phyloP scores from a whole-genome alignment of 352 stramenopile species.

The Elongisporangium senticosum region DNA sequence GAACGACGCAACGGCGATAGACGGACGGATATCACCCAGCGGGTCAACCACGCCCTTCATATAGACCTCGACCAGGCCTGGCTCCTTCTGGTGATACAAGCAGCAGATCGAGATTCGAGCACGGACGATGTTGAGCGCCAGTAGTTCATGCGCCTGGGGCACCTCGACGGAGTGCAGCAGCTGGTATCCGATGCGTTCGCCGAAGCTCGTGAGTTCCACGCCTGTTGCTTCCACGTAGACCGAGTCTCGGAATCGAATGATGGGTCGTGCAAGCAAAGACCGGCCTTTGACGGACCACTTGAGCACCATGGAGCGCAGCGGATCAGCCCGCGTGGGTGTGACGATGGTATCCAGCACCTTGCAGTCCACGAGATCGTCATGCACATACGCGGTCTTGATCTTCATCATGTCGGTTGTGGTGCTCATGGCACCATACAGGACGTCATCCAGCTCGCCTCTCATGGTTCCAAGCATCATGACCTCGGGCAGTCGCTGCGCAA shows the following conservation, averaged over 20 bases:
- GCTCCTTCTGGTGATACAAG: conserved; percentile 24
- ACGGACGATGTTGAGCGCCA: conserved; percentile 24
- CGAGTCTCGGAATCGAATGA: conserved; percentile 35
- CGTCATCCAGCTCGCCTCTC: conserved; percentile 27
- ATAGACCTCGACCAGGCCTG: conserved; percentile 28
- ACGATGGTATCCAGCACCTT: conserved; percentile 38
- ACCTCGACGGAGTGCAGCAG: conserved; percentile 38
- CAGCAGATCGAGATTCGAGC: conserved; percentile 32
- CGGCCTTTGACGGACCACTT: conserved; percentile 21
- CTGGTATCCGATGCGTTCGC: conserved; percentile 31
- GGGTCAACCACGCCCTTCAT: conserved; percentile 26
- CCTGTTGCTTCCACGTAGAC: conserved; percentile 37
- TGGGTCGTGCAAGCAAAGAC: conserved; percentile 6
- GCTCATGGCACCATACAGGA: conserved; percentile 29
- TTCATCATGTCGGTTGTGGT: conserved; percentile 19
- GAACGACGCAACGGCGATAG: conserved; percentile 1
- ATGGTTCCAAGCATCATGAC: conserved; percentile 21
- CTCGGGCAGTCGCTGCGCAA: conserved; percentile 7
- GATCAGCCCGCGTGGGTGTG: conserved; percentile 25
- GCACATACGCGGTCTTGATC: conserved; percentile 38
- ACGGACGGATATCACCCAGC: conserved; percentile 11
- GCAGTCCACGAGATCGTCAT: conserved; percentile 40
- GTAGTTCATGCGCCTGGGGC: conserved; percentile 25
- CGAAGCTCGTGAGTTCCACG: conserved; percentile 18
- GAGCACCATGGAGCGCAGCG: conserved; percentile 25